Evolutionary conservation across 257 asterid species (phyloP).

Genomic region (Eucommia ulmoides): DNA sequence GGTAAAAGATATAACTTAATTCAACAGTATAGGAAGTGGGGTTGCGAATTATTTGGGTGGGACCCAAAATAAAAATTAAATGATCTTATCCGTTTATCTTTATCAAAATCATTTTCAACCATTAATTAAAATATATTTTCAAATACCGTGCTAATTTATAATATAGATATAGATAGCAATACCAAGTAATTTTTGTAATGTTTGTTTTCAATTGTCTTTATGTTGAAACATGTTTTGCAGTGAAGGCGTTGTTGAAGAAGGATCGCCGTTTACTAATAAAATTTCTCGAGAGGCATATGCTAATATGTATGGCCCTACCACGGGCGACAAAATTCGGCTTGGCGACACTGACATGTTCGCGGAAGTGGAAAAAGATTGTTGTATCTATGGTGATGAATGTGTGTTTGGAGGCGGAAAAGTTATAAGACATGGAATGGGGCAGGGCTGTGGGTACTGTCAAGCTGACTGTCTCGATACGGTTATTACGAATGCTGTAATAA

Average conservation of each 20-base stretch:
- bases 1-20: no score
- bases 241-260: constrained; percentile 48
- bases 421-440: constrained; percentile 92
- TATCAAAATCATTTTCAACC: neutral
- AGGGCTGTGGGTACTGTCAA: constrained; percentile 59
- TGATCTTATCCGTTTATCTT: neutral
- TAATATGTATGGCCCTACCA: constrained; percentile 86
- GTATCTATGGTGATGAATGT: constrained; percentile 83
- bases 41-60: no score
- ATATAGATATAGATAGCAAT: no score
- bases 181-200: neutral
- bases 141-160: no score
- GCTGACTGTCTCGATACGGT: constrained; percentile 67
- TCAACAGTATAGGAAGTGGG: no score
- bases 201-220: neutral
- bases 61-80: no score
- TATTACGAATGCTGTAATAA: constrained; percentile 78
- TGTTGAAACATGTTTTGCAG: constrained; percentile 27
- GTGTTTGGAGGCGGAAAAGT: constrained; percentile 98
- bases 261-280: constrained; percentile 37
- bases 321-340: constrained; percentile 79
- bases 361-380: constrained; percentile 68
- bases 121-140: no score
- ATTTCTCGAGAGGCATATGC: constrained; percentile 69
- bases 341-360: constrained; percentile 89